phyloP scores from a whole-genome alignment of 495 filamentous ascomycete species.

The Aspergillus haitiensis region DNA sequence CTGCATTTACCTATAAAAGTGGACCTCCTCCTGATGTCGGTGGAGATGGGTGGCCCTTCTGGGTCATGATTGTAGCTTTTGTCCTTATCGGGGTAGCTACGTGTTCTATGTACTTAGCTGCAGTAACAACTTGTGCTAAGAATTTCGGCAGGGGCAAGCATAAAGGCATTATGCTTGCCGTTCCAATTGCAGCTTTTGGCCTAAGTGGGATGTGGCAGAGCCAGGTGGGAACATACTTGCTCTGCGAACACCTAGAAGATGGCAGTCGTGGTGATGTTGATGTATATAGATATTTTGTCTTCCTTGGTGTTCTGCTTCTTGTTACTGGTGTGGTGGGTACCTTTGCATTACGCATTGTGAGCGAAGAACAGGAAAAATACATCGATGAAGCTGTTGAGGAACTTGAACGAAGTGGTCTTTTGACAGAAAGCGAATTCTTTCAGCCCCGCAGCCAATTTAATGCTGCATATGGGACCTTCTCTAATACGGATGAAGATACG shows the following conservation, averaged over 20 bases:
- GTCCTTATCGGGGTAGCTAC: conserved; percentile 78
- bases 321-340: conserved; percentile 71
- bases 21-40: conserved; percentile 57
- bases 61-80: conserved; percentile 82
- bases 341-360: conserved; percentile 67
- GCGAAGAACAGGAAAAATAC: conserved; percentile 61
- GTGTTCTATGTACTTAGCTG: conserved; percentile 79
- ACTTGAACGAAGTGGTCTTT: conserved; percentile 77
- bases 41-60: conserved; percentile 69
- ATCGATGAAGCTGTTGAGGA: conserved; percentile 87
- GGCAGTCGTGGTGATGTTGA: conserved; percentile 75
- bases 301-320: conserved; percentile 67
- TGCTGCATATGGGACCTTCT: conserved; percentile 58
- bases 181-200: conserved; percentile 90
- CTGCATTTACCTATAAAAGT: conserved; percentile 72
- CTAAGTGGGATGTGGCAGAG: conserved; percentile 93
- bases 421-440: conserved; percentile 70
- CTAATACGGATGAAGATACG: conserved; percentile 26
- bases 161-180: conserved; percentile 82
- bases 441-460: conserved; percentile 38
- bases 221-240: conserved; percentile 76
- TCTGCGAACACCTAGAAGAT: conserved; percentile 63
- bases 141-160: conserved; percentile 89
- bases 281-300: conserved; percentile 83
- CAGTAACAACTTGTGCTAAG: conserved; percentile 93